Percentiles rank a stretch among this genome's conserved stretches.
phyloP scores from a whole-genome alignment of 768 basidiomycete genomes.

The Mycena leptocephala region DNA sequence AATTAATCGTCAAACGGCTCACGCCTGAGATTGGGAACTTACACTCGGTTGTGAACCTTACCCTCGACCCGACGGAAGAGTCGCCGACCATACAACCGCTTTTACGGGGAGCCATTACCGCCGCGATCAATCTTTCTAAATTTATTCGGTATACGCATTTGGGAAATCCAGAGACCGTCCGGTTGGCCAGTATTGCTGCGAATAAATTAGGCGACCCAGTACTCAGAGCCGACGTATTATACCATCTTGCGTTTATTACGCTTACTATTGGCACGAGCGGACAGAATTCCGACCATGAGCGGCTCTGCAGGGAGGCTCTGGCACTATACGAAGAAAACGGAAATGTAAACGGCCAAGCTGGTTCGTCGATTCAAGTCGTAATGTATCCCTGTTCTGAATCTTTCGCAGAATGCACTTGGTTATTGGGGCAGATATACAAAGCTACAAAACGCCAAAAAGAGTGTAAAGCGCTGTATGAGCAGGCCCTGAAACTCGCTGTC shows the following conservation, averaged over 20 bases:
- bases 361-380: background rate
- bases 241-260: constrained; percentile 29
- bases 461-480: constrained; percentile 27
- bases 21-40: constrained; percentile 36
- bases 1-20: constrained; percentile 32
- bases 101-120: constrained; percentile 31
- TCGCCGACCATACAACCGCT: constrained; percentile 18
- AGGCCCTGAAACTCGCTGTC: constrained; percentile 30
- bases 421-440: constrained; percentile 35
- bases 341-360: constrained; percentile 32
- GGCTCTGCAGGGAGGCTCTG: constrained; percentile 33
- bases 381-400: background rate
- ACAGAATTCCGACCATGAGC: constrained; percentile 22
- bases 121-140: constrained; percentile 38
- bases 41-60: constrained; percentile 32
- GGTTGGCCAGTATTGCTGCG: constrained; percentile 23
- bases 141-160: constrained; percentile 36
- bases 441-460: constrained; percentile 31
- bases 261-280: background rate
- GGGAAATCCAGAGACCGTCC: constrained; percentile 34
- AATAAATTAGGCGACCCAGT: constrained; percentile 24
- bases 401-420: constrained; percentile 34
- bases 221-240: constrained; percentile 32
- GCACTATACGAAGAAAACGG: constrained; percentile 30
- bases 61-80: constrained; percentile 27